A percentile compares a stretch with the other conserved stretches of the same genome.
Evolutionary conservation across 306 rosid species (phyloP).

Genomic region (Senna tora): DNA sequence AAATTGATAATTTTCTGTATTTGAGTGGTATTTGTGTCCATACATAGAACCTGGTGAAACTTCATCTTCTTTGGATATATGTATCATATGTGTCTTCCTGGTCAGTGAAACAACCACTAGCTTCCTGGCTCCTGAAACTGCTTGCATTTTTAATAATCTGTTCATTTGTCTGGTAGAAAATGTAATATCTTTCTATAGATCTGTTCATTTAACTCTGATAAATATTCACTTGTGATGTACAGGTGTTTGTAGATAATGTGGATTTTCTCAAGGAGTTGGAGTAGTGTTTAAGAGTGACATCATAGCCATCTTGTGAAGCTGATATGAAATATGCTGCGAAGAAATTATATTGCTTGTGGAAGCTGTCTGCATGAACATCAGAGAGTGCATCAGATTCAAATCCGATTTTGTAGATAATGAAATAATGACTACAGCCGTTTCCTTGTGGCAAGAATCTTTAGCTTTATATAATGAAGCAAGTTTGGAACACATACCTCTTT

Average conservation of each 20-base stretch:
- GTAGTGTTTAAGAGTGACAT: constrained; percentile 41
- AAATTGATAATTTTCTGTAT: background rate
- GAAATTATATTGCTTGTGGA: constrained; percentile 35
- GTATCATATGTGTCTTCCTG: background rate
- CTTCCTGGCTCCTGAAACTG: background rate
- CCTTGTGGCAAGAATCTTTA: constrained; percentile 28
- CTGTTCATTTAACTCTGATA: constrained; percentile 21
- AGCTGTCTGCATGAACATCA: constrained; percentile 25
- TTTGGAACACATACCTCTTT: constrained; percentile 19
- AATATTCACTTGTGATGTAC: constrained; percentile 31
- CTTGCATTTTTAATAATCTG: constrained; percentile 5
- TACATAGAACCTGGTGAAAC: background rate
- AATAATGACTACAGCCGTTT: constrained; percentile 39
- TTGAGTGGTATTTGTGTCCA: background rate
- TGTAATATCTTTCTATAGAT: background rate
- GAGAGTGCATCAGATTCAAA: constrained; percentile 44
- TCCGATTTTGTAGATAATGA: constrained; percentile 63
- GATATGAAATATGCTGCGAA: constrained; percentile 29
- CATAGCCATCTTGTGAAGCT: constrained; percentile 30
- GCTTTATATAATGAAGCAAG: constrained; percentile 29
- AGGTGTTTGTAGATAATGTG: constrained; percentile 95
- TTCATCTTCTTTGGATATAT: background rate
- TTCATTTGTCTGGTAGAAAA: constrained; percentile 8
- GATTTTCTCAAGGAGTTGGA: constrained; percentile 82
- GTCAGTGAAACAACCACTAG: background rate